A percentile compares a stretch with the other conserved stretches of the same genome.
phyloP scores from a whole-genome alignment of 139 green algal genomes.

The Microglena sp. region DNA sequence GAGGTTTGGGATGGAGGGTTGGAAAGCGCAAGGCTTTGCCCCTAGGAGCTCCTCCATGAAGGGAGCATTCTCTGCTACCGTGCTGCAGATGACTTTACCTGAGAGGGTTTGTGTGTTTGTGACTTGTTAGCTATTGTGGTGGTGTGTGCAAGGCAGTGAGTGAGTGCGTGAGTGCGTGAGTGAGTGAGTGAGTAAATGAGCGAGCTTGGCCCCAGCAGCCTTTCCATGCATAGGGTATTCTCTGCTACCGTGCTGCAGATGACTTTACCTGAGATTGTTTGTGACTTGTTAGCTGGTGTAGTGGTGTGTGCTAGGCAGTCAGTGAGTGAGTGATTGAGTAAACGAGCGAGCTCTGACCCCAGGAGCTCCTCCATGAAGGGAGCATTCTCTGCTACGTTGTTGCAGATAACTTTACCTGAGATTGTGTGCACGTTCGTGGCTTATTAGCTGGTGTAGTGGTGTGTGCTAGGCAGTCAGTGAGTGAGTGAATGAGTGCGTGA shows the following conservation, averaged over 20 bases:
- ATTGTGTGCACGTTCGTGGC: no score
- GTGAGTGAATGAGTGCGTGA: no score
- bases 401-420: constrained; percentile 46
- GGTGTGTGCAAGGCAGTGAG: no score
- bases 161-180: no score
- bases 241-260: constrained; percentile 56
- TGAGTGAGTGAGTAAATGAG: constrained; percentile 53
- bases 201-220: constrained; percentile 29
- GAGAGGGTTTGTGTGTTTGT: no score
- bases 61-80: constrained; percentile 50
- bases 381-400: constrained; percentile 57
- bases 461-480: no score
- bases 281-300: no score
- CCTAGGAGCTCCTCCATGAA: constrained; percentile 43
- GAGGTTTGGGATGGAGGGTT: constrained; percentile 59
- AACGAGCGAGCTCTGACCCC: no score
- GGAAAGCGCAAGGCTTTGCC: constrained; percentile 33
- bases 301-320: no score
- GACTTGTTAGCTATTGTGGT: no score
- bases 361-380: constrained; percentile 41
- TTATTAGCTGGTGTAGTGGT: no score
- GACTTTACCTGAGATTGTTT: constrained; percentile 31
- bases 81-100: constrained; percentile 51
- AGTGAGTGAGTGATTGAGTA: no score
- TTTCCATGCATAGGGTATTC: constrained; percentile 40